Percentiles rank a stretch among this genome's conserved stretches.
Conservation (phyloP, 2,329 filamentous ascomycete species). For the Cladobotryum mycophilum region DNA sequence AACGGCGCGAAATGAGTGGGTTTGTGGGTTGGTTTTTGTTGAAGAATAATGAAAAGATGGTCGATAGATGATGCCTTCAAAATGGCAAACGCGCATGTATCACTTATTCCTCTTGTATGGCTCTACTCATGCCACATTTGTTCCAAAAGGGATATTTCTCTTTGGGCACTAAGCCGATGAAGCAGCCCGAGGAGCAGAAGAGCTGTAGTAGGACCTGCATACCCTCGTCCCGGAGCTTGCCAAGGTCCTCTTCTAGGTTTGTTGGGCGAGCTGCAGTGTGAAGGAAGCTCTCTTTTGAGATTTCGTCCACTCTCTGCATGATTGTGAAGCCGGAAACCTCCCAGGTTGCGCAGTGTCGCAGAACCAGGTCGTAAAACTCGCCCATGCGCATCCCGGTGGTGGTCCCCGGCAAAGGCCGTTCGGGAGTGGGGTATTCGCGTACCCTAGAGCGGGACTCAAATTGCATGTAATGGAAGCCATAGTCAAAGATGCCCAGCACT, state of each 20-base stretch:
- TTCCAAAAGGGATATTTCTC: not conserved
- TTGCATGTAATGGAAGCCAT: slow-evolving; percentile 4
- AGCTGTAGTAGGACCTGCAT: not conserved
- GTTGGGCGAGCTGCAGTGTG: not conserved
- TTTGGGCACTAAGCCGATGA: not conserved
- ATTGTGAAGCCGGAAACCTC: not conserved
- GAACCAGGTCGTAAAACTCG: slow-evolving; percentile 14
- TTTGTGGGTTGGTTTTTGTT: not conserved
- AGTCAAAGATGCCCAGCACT: not conserved
- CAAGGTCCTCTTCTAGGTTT: not conserved
- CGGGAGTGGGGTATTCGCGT: not conserved
- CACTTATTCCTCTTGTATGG: too few species aligned
- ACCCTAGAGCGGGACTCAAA: not conserved
- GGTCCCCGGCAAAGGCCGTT: not conserved
- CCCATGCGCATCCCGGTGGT: slow-evolving; percentile 14
- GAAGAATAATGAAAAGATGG: not conserved
- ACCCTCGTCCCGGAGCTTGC: not conserved
- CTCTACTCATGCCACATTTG: not conserved
- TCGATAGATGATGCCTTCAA: not conserved
- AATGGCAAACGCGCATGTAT: too few species aligned
- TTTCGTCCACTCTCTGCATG: not conserved
- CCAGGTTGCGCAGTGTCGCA: not conserved
- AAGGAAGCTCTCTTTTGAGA: not conserved
- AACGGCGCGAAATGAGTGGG: not conserved
- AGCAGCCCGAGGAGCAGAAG: not conserved